Evolutionary conservation across 257 asterid species (phyloP).

Genomic region (Echium plantagineum): DNA sequence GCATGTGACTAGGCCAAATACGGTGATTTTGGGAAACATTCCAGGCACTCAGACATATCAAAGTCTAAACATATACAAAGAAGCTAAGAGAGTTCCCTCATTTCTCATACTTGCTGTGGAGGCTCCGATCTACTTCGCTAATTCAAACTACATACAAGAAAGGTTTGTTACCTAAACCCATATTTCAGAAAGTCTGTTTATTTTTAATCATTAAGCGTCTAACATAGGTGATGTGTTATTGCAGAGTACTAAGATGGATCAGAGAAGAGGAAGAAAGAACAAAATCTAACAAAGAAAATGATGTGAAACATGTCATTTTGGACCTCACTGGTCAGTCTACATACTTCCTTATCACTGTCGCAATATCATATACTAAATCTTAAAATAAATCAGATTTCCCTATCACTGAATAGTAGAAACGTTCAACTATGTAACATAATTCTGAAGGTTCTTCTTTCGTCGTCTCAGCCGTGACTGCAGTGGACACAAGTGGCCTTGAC

Average conservation of each 20-base stretch:
- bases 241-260: slow-evolving; percentile 75
- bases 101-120: slow-evolving; percentile 64
- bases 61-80: slow-evolving; percentile 50
- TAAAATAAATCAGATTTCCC: too few relatives aligned
- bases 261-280: slow-evolving; percentile 89
- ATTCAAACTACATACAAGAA: slow-evolving; percentile 78
- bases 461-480: slow-evolving; percentile 79
- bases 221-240: slow-evolving; percentile 30
- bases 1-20: slow-evolving; percentile 88
- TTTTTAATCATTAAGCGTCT: slow-evolving; percentile 34
- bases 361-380: slow-evolving; percentile 45
- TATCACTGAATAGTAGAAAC: too few relatives aligned
- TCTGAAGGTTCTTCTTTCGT: background rate
- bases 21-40: slow-evolving; percentile 54
- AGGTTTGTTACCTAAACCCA: slow-evolving; percentile 26
- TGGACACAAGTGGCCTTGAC: slow-evolving; percentile 81
- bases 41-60: slow-evolving; percentile 77
- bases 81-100: slow-evolving; percentile 56
- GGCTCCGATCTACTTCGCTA: slow-evolving; percentile 84
- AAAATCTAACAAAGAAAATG: slow-evolving; percentile 29
- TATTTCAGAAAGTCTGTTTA: slow-evolving; percentile 21
- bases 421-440: background rate
- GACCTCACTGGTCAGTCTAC: slow-evolving; percentile 75
- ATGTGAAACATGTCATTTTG: slow-evolving; percentile 59
- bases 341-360: slow-evolving; percentile 64